Evolutionary conservation across 2,329 filamentous ascomycete species (phyloP), one percentile per base, ranked within the genome.

Genomic region (Phaeosphaeria sp.): DNA sequence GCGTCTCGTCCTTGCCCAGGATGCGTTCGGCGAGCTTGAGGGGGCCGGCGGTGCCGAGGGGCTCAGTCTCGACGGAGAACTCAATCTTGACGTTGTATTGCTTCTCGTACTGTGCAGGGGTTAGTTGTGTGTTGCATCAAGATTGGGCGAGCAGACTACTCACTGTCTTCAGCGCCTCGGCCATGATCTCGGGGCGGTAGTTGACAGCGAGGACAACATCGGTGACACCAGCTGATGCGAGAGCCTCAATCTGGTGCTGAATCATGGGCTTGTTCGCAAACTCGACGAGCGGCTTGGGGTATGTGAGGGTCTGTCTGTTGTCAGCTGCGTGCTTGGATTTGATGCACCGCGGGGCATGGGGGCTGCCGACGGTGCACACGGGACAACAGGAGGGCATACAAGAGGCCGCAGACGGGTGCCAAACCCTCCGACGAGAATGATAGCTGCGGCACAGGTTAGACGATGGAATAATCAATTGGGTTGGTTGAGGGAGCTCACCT

Each of bases 201-300:
- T 99, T 99, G 80, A 99, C 95, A 62, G 95, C 94, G 57, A 99
- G 88, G 55, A 99, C 94, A 74, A 99, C 96, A 82, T 98, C 93
- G 62, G 92, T 98, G 66, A 98, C 95, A 78, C 94, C 94, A 58
- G 93, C 94, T 59, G 89, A 90, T 69, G 95, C 94, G 68, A 99
- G 87, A 67, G 92, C 93, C 83, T 97, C 93, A 72, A 99, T 92
- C 82, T 99, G 94, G 82, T 98, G 94, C 75, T 96, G 86, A 80
- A 99, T 98, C 94, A 99, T 99, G 78, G 93, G 95, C 83, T 95
- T 94, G 87, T 99, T 99, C 77, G 88, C 93, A 76, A 99, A 99
- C 83, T 99, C 94, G 75, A 99, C 95, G 69, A 99, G 87, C 66
- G 95, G 94, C 82, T 98, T 99, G 62, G 94, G 94, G 68, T 97